phyloP scores from a whole-genome alignment of 2,329 filamentous ascomycete species.

The Colletotrichum eleusines region DNA sequence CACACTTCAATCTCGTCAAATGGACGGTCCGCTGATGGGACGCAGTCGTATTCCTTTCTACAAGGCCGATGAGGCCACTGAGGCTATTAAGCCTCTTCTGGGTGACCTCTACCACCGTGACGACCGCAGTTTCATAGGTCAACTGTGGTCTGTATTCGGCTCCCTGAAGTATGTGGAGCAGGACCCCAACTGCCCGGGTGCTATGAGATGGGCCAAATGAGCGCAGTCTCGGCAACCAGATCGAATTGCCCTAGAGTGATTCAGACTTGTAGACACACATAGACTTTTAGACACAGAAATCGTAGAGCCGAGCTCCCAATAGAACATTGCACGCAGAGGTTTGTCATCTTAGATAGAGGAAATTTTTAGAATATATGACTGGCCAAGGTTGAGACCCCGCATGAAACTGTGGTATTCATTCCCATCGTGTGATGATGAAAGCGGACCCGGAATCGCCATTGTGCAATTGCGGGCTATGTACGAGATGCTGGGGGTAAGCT shows the following conservation, averaged over 20 bases:
- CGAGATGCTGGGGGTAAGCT: too few relatives aligned
- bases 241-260: constrained; percentile 5
- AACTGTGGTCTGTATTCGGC: constrained; percentile 60
- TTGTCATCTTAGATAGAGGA: constrained; percentile 4
- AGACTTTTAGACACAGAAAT: constrained; percentile 21
- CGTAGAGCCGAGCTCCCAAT: constrained; percentile 2
- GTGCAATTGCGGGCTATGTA: too few relatives aligned
- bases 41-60: constrained; percentile 69
- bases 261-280: constrained; percentile 13
- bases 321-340: constrained; percentile 4
- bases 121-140: constrained; percentile 57
- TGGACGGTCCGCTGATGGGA: constrained; percentile 12
- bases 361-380: constrained; percentile 7
- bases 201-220: constrained; percentile 52
- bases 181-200: constrained; percentile 52
- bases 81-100: constrained; percentile 67
- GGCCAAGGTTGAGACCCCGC: constrained; percentile 1
- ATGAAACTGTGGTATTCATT: neutral
- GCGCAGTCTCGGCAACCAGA: neutral
- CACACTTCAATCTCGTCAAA: neutral
- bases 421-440: too few relatives aligned
- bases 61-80: constrained; percentile 69
- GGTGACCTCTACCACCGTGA: constrained; percentile 66
- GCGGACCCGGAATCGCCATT: too few relatives aligned
- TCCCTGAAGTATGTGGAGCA: constrained; percentile 61